These are phyloP conservation scores for Didymella exigua DNA, from an alignment of 2,329 filamentous ascomycete genomes.

Conservation along the genomic window DNA sequence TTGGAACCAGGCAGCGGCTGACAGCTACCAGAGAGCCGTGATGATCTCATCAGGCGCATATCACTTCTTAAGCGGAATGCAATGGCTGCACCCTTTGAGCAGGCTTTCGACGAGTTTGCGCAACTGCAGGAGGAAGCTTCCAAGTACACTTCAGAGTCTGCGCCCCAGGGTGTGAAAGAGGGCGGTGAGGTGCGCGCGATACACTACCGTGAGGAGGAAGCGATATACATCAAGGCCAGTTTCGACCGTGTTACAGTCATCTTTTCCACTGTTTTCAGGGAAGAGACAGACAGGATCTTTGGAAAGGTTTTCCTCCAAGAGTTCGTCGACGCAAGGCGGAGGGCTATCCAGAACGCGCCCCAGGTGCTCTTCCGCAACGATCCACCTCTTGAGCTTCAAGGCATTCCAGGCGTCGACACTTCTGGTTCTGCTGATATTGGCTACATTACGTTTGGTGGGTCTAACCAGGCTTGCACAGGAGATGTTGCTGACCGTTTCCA, in stretches of 20 bases:
- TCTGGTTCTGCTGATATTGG: slow-evolving; percentile 84
- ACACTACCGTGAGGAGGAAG: slow-evolving; percentile 98
- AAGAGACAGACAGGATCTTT: slow-evolving; percentile 96
- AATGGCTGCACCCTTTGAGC: slow-evolving; percentile 98
- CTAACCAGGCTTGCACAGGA: slow-evolving; percentile 15
- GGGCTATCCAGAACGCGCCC: slow-evolving; percentile 96
- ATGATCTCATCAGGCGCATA: slow-evolving; percentile 85
- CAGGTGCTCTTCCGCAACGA: slow-evolving; percentile 97
- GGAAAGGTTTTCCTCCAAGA: slow-evolving; percentile 98
- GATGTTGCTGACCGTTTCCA: slow-evolving; percentile 47
- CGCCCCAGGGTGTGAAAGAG: slow-evolving; percentile 86
- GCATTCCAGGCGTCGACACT: slow-evolving; percentile 76
- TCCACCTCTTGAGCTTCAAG: slow-evolving; percentile 87
- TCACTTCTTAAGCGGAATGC: slow-evolving; percentile 95
- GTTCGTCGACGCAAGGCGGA: slow-evolving; percentile 92
- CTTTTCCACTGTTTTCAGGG: slow-evolving; percentile 96
- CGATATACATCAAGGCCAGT: slow-evolving; percentile 97
- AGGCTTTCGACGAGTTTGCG: slow-evolving; percentile 92
- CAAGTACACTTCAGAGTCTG: slow-evolving; percentile 91
- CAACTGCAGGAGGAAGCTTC: slow-evolving; percentile 84
- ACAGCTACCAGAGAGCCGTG: slow-evolving; percentile 70
- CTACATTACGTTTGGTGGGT: slow-evolving; percentile 94
- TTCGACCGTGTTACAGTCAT: slow-evolving; percentile 98
- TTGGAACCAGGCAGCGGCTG: slow-evolving; percentile 18
- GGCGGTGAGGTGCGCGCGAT: slow-evolving; percentile 94